Evolutionary conservation across 352 stramenopile species (phyloP).

Genomic region (Blastocystis sp.): DNA sequence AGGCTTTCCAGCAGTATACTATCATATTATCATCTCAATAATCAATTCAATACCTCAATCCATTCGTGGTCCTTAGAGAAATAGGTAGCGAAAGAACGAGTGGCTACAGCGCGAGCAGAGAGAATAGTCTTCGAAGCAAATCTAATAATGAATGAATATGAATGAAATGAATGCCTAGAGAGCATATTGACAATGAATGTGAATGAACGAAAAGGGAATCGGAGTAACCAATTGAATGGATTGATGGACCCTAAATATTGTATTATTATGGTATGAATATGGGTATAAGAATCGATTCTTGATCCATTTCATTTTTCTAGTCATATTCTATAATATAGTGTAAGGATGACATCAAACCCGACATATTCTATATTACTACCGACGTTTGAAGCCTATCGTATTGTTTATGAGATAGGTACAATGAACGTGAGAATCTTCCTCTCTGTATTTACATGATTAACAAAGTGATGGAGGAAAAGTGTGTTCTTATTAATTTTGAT

Average conservation of each 20-base stretch:
- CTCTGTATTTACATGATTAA: slow-evolving; percentile 92
- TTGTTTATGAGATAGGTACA: slow-evolving; percentile 78
- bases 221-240: background rate
- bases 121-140: slow-evolving; percentile 60
- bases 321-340: too few relatives aligned
- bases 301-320: background rate
- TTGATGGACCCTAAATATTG: background rate
- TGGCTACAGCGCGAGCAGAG: background rate
- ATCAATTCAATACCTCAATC: slow-evolving; percentile 44
- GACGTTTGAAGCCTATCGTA: background rate
- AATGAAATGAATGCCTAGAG: slow-evolving; percentile 38
- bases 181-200: slow-evolving; percentile 42
- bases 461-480: slow-evolving; percentile 82
- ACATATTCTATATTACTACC: slow-evolving; percentile 60
- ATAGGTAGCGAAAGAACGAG: slow-evolving; percentile 62
- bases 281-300: background rate
- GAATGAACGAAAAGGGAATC: background rate
- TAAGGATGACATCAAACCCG: background rate
- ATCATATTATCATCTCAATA: background rate
- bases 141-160: background rate
- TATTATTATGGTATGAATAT: background rate
- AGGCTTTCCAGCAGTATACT: slow-evolving; percentile 62
- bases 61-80: slow-evolving; percentile 63
- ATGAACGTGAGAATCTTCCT: slow-evolving; percentile 93
- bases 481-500: slow-evolving; percentile 49